These are phyloP conservation scores for Fusarium transvaalense DNA, from an alignment of 2,329 filamentous ascomycete genomes.

Conservation along the genomic window DNA sequence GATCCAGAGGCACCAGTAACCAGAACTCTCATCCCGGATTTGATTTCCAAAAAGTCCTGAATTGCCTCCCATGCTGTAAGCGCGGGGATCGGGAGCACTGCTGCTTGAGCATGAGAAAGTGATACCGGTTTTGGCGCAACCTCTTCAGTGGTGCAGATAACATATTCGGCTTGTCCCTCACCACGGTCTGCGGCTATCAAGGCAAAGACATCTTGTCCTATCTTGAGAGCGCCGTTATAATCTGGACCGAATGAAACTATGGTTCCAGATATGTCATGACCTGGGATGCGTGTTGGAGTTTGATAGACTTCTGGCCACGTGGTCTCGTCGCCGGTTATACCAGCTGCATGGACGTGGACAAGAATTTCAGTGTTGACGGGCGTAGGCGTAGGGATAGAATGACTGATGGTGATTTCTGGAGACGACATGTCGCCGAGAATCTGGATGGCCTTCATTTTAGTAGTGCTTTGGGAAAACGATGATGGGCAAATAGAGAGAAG, in stretches of 20 bases:
- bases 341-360: constrained; percentile 51
- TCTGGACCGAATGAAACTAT: constrained; percentile 42
- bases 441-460: constrained; percentile 53
- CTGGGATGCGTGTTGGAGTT: constrained; percentile 49
- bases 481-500: neutral
- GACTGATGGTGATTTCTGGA: constrained; percentile 35
- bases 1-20: constrained; percentile 22
- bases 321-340: constrained; percentile 53
- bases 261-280: constrained; percentile 54
- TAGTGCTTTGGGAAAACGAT: too few relatives aligned
- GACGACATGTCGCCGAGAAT: constrained; percentile 45
- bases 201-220: constrained; percentile 7
- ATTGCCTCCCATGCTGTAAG: constrained; percentile 32
- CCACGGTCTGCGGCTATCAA: neutral
- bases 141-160: neutral
- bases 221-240: neutral
- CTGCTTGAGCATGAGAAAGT: constrained; percentile 8
- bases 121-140: constrained; percentile 8
- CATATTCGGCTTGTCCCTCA: constrained; percentile 17
- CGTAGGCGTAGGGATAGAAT: constrained; percentile 32
- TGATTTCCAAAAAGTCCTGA: neutral
- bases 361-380: constrained; percentile 45
- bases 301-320: constrained; percentile 52
- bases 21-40: neutral
- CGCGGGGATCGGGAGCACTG: constrained; percentile 12